Base-by-base conservation (phyloP, 1,139 yeast genomes). In the Yamadazyma dendronema region DNA sequence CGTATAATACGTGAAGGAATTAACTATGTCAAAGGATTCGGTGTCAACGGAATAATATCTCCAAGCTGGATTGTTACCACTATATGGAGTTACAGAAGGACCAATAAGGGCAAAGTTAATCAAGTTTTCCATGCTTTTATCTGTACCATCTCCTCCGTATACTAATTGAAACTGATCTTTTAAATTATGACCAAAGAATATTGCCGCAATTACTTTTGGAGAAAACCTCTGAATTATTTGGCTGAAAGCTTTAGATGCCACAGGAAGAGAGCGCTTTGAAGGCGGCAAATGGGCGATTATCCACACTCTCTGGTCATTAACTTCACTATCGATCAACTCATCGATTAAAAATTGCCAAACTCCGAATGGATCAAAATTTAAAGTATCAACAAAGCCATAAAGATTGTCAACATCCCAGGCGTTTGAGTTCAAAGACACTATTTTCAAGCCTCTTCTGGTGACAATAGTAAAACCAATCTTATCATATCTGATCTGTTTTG, bases 61-160 rank as follows among this genome's bases (percentile, higher is more conserved):
- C 67, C 67, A 62, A 19, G 59, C 47, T 10, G 67, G 67, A 37
- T 62, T 62, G 17, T 53, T 47, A 1, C 60, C 62, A 3, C 50
- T 44, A 27, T 48, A 53, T 4, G 67, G 66, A 21, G 55, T 55
- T 13, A 62, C 48, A 8, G 62, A 56, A n/a, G 62, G 67, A 1
- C 59, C 62, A 14, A 59, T 46, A 43, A 59, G 50, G 1, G 65
- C 65, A 53, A 52, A 50, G 37, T 60, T 60, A 19, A 58, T 42
- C 11, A 60, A 56, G 24, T 49, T 48, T 12, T 42, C 46, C 30
- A 53, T 37, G 11, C 45, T 37, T 28, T 49, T 52, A 32, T 47
- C 42, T 3, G 50, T 45, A 3, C 54, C 53, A 30, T 53, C 54
- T 6, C 50, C 48, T 5, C 47, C 56, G 39, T 56, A 60, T 31